A percentile compares a stretch with the other conserved stretches of the same genome.
Evolutionary conservation across 2,329 filamentous ascomycete genomes (phyloP).

Genomic region (Xylaria polymorpha): DNA sequence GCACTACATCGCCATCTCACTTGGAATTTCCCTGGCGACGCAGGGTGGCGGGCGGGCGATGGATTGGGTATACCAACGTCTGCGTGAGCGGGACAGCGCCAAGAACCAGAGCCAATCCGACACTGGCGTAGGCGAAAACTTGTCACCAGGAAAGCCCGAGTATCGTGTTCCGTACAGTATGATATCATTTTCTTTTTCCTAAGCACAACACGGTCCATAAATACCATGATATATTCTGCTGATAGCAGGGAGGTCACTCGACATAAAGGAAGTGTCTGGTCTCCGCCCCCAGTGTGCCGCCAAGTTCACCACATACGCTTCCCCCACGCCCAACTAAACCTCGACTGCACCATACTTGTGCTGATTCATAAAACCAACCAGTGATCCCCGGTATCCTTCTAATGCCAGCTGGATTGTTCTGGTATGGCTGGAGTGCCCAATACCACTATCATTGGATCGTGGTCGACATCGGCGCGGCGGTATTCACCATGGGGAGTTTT

Average conservation of each 20-base stretch:
- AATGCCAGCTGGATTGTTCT: constrained; percentile 63
- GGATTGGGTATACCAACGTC: constrained; percentile 53
- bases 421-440: constrained; percentile 69
- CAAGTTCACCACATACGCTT: not conserved
- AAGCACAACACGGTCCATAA: no score
- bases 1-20: constrained; percentile 63
- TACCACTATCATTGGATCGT: constrained; percentile 65
- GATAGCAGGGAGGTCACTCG: not conserved
- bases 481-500: constrained; percentile 66
- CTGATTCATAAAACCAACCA: constrained; percentile 16
- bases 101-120: not conserved
- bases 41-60: constrained; percentile 52
- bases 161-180: constrained; percentile 57
- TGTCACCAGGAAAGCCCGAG: constrained; percentile 53
- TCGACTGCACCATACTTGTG: not conserved
- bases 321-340: not conserved
- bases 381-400: constrained; percentile 56
- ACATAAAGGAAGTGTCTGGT: not conserved
- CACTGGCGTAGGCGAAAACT: not conserved
- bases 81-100: constrained; percentile 32
- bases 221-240: not conserved
- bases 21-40: constrained; percentile 55
- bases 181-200: not conserved
- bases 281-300: not conserved
- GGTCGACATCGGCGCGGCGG: constrained; percentile 65